phyloP scores from a whole-genome alignment of 345 rosid genomes.

The Geranium brycei region DNA sequence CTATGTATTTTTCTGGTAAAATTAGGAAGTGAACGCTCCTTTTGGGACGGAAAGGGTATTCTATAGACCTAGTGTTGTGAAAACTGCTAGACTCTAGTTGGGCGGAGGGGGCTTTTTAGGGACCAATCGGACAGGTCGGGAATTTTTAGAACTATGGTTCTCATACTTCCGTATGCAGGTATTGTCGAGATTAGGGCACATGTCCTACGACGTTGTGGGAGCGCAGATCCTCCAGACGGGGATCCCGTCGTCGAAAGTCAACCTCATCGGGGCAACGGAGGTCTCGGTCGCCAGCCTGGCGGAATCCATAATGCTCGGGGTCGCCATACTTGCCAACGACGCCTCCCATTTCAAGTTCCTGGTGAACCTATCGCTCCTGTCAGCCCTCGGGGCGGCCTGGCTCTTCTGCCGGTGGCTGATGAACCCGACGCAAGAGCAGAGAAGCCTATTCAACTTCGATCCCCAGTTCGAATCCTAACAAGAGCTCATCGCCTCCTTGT shows the following conservation, averaged over 20 bases:
- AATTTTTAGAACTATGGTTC: no score
- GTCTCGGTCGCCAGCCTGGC: slow-evolving; percentile 86
- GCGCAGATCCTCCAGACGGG: slow-evolving; percentile 97
- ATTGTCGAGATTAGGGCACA: slow-evolving; percentile 78
- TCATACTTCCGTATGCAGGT: slow-evolving; percentile 30
- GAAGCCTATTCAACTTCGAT: slow-evolving; percentile 49
- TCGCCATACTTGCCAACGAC: slow-evolving; percentile 74
- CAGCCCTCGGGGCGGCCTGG: slow-evolving; percentile 74
- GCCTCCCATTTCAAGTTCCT: slow-evolving; percentile 69
- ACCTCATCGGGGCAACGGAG: slow-evolving; percentile 83
- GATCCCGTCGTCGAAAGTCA: slow-evolving; percentile 80
- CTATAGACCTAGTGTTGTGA: no score
- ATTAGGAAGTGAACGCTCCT: no score
- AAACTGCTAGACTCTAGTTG: no score
- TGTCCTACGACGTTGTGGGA: slow-evolving; percentile 77
- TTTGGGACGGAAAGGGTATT: no score
- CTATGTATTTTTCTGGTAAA: no score
- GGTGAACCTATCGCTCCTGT: slow-evolving; percentile 58
- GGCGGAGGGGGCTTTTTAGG: no score
- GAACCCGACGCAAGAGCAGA: slow-evolving; percentile 81
- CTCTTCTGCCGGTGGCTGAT: slow-evolving; percentile 75
- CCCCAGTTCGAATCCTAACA: slow-evolving; percentile 11
- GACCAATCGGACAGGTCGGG: no score
- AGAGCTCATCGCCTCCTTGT: neutral
- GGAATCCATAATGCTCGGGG: slow-evolving; percentile 76